Conservation (phyloP, 768 basidiomycete species). For the Leucocoprinus leucothites region DNA sequence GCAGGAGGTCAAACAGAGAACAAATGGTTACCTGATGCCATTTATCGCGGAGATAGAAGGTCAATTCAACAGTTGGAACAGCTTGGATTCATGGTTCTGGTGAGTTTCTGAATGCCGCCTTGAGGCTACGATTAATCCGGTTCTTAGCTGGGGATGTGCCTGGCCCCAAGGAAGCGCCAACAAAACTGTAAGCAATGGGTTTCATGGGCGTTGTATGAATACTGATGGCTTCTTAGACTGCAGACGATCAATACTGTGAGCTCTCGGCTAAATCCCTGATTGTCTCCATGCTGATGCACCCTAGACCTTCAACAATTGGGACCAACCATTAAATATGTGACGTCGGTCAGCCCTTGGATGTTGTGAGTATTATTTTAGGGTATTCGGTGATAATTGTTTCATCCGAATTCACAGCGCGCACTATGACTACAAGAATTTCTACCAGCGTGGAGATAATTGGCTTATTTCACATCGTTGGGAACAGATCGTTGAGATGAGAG, state of each 20-base stretch:
- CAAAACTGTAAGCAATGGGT: conserved; percentile 33
- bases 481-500: conserved; percentile 56
- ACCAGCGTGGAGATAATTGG: conserved; percentile 66
- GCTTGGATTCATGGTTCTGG: conserved; percentile 49
- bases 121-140: background rate
- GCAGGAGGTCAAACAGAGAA: conserved; percentile 44
- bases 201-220: too few species aligned
- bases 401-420: conserved; percentile 40
- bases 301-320: conserved; percentile 44
- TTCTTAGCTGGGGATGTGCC: conserved; percentile 55
- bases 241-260: conserved; percentile 48
- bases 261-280: background rate
- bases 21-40: conserved; percentile 47
- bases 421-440: conserved; percentile 60
- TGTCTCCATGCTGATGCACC: background rate
- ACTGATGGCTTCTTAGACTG: conserved; percentile 26
- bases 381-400: background rate
- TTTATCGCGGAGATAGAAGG: conserved; percentile 53
- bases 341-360: conserved; percentile 46
- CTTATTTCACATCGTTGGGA: conserved; percentile 71
- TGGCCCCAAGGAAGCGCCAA: conserved; percentile 51
- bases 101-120: conserved; percentile 20
- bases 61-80: conserved; percentile 42
- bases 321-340: conserved; percentile 30
- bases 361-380: conserved; percentile 29